Evolutionary conservation across 1,284 basidiomycete species (phyloP).

Genomic region (Kalmanozyma brasiliensis): DNA sequence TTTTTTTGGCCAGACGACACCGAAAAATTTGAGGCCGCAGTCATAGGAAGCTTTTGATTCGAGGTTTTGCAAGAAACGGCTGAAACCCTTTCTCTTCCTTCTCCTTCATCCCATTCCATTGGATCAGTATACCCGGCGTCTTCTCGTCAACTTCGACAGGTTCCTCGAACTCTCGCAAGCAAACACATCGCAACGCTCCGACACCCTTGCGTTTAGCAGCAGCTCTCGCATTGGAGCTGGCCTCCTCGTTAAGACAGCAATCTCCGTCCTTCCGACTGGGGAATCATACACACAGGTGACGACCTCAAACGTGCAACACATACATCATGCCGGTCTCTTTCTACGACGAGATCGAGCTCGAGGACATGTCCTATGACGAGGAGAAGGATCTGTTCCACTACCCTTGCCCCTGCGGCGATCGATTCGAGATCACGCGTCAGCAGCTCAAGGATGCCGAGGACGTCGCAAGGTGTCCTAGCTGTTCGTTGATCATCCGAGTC

Average conservation of each 20-base stretch:
- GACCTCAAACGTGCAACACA: conserved; percentile 17
- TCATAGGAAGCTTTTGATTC: conserved; percentile 10
- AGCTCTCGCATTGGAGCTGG: conserved; percentile 14
- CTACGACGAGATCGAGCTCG: conserved; percentile 67
- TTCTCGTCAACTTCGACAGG: conserved; percentile 16
- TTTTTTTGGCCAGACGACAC: conserved; percentile 6
- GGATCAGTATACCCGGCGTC: conserved; percentile 34
- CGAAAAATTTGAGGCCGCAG: conserved; percentile 38
- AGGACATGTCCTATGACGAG: conserved; percentile 67
- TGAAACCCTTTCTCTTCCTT: conserved; percentile 6
- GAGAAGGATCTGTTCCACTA: conserved; percentile 77
- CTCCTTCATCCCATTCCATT: conserved; percentile 1
- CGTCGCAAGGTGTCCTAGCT: conserved; percentile 96
- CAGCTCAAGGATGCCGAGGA: conserved; percentile 93
- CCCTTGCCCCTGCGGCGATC: conserved; percentile 97
- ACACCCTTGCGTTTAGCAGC: no score
- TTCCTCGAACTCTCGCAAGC: not conserved
- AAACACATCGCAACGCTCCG: not conserved
- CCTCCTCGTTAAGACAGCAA: conserved; percentile 2
- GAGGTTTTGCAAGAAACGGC: no score
- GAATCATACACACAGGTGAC: conserved; percentile 38
- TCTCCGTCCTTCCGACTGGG: conserved; percentile 1
- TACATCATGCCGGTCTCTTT: conserved; percentile 42
- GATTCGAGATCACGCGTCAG: conserved; percentile 87
- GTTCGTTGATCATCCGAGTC: conserved; percentile 90